A percentile compares a stretch with the other conserved stretches of the same genome.
phyloP scores from a whole-genome alignment of 2,329 filamentous ascomycete species.

The Phyllosticta capitalensis region DNA sequence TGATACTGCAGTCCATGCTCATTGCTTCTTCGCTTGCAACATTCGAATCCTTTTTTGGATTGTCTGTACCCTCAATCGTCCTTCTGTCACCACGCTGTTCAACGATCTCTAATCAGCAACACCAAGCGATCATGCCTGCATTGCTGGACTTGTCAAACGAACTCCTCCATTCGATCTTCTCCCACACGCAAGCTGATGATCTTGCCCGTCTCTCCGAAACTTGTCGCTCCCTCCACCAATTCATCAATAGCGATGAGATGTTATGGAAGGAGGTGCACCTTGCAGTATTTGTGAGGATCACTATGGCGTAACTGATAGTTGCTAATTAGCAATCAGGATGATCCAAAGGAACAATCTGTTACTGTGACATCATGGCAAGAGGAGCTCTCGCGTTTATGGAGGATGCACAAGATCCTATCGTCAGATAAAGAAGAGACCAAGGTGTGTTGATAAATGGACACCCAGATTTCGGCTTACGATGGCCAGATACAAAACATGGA shows the following conservation, averaged over 20 bases:
- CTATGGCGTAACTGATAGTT: background rate
- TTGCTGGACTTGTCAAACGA: constrained; percentile 11
- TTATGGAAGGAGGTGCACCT: constrained; percentile 11
- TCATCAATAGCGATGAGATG: constrained; percentile 7
- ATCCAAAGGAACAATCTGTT: constrained; percentile 13
- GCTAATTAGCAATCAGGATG: constrained; percentile 9
- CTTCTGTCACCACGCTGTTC: background rate
- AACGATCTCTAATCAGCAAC: background rate
- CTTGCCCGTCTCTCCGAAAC: constrained; percentile 5
- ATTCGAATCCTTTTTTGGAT: background rate
- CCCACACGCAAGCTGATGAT: background rate
- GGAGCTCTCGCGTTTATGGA: constrained; percentile 25
- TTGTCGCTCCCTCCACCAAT: constrained; percentile 4
- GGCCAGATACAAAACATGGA: constrained; percentile 24
- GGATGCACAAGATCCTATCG: constrained; percentile 36
- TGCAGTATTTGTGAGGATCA: background rate
- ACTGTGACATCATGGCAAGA: constrained; percentile 24
- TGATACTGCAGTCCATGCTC: no score
- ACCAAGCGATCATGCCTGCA: background rate
- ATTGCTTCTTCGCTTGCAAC: no score
- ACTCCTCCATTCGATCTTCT: constrained; percentile 6
- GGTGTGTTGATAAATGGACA: constrained; percentile 13
- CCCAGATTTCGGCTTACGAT: constrained; percentile 13
- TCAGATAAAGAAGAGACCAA: constrained; percentile 34
- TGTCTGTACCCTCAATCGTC: background rate